Percentiles rank a stretch among this genome's conserved stretches.
Evolutionary conservation across 129 eudicot species (phyloP).

Genomic region (Flaveria linearis): DNA sequence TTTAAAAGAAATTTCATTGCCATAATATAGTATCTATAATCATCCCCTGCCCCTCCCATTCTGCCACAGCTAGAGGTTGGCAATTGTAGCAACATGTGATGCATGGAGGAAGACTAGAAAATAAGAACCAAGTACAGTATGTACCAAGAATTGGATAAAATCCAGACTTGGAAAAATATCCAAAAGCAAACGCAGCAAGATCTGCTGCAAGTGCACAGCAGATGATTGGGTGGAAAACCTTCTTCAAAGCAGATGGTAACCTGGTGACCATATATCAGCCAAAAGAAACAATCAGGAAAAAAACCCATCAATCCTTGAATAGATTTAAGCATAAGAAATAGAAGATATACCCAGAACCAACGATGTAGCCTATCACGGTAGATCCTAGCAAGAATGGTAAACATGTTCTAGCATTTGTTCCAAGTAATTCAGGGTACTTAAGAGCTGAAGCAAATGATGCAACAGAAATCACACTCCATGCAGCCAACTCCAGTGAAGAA

Average conservation of each 20-base stretch:
- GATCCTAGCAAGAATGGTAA: constrained; percentile 90
- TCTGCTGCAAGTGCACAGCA: constrained; percentile 90
- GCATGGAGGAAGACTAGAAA: background rate
- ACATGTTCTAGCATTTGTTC: constrained; percentile 86
- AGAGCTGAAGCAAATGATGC: constrained; percentile 66
- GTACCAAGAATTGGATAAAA: constrained; percentile 84
- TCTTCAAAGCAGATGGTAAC: constrained; percentile 77
- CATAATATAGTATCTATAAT: background rate
- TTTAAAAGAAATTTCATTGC: background rate
- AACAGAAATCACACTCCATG: constrained; percentile 73
- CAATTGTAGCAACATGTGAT: constrained; percentile 1
- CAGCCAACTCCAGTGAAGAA: constrained; percentile 61
- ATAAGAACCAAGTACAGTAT: constrained; percentile 15
- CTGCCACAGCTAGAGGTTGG: background rate
- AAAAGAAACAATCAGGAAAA: constrained; percentile 26
- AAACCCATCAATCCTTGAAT: constrained; percentile 11
- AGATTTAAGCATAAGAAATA: constrained; percentile 25
- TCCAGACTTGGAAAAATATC: constrained; percentile 68
- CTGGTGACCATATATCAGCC: constrained; percentile 40
- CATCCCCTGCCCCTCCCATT: background rate
- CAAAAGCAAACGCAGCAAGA: constrained; percentile 86
- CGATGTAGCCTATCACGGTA: constrained; percentile 90
- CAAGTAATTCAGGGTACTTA: constrained; percentile 75
- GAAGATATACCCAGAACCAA: constrained; percentile 81
- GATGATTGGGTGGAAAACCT: constrained; percentile 88